Conservation (phyloP, 148 eudicot genomes). For the Camellia granthamiana region DNA sequence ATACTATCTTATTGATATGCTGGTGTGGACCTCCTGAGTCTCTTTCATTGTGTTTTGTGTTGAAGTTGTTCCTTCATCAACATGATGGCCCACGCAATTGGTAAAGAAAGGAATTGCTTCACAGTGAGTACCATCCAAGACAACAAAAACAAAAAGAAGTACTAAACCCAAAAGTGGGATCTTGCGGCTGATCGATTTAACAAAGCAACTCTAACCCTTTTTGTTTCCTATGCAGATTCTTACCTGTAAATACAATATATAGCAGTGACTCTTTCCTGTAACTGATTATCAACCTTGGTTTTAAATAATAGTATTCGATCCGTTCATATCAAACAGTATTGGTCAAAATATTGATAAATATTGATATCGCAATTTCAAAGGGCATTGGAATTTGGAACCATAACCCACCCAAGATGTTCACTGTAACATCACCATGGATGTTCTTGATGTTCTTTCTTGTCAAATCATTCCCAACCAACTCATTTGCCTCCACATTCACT, state of each 20-base stretch:
- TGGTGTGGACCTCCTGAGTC: neutral
- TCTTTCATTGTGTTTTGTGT: neutral
- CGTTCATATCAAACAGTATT: too few species aligned
- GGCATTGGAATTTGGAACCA: neutral
- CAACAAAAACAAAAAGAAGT: constrained; percentile 34
- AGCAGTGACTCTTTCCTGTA: neutral
- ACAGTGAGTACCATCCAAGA: constrained; percentile 35
- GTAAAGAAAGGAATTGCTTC: constrained; percentile 64
- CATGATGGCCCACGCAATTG: neutral
- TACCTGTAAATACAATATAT: constrained; percentile 15
- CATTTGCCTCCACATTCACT: constrained; percentile 51
- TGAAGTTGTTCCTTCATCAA: neutral
- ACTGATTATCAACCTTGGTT: too few species aligned
- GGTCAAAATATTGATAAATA: too few species aligned
- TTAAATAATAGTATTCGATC: neutral
- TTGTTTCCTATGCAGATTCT: constrained; percentile 25
- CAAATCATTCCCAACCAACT: constrained; percentile 17
- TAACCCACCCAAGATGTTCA: constrained; percentile 9
- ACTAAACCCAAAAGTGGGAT: constrained; percentile 47
- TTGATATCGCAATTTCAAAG: too few species aligned
- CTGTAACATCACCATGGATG: constrained; percentile 9
- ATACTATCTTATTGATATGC: neutral
- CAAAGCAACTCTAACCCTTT: constrained; percentile 38
- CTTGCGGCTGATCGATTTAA: constrained; percentile 37
- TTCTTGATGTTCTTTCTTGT: constrained; percentile 12